These are phyloP conservation scores for Colletotrichum ledebouriae DNA, from an alignment of 2,329 filamentous ascomycete species.

Conservation along the genomic window DNA sequence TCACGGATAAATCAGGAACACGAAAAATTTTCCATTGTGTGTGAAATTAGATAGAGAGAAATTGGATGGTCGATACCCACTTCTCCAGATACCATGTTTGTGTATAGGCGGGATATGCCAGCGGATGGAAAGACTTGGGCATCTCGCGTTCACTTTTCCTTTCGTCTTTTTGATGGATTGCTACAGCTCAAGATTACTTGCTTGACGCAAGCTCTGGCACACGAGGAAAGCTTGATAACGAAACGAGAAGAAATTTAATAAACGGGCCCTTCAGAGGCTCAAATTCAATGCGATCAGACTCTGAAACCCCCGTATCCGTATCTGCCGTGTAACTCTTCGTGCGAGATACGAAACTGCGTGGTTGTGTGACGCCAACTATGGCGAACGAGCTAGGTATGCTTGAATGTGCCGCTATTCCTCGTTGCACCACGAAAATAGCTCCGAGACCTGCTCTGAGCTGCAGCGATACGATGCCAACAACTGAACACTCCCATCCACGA, in stretches of 20 bases:
- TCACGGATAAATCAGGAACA: constrained; percentile 11
- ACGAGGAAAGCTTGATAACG: constrained; percentile 25
- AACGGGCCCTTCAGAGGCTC: constrained; percentile 1
- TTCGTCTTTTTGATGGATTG: constrained; percentile 10
- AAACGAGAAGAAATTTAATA: not conserved
- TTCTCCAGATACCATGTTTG: constrained; percentile 34
- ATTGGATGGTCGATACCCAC: constrained; percentile 36
- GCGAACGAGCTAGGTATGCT: not conserved
- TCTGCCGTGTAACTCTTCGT: not conserved
- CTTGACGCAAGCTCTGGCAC: constrained; percentile 20
- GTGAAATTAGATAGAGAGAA: constrained; percentile 38
- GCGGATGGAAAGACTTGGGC: not conserved
- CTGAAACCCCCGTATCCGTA: constrained; percentile 21
- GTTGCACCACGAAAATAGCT: constrained; percentile 23
- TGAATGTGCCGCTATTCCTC: not conserved
- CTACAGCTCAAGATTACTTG: constrained; percentile 9
- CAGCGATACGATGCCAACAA: not conserved
- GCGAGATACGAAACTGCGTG: not conserved
- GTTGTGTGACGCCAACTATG: not conserved
- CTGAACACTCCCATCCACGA: no score
- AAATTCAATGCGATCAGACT: constrained; percentile 9
- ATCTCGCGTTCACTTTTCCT: constrained; percentile 1
- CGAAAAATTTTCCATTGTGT: constrained; percentile 19
- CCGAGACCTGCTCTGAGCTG: constrained; percentile 11
- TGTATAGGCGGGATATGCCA: constrained; percentile 7